These are phyloP conservation scores for Clonostachys rhizophaga DNA, from an alignment of 2,329 filamentous ascomycete species.

Conservation along the genomic window DNA sequence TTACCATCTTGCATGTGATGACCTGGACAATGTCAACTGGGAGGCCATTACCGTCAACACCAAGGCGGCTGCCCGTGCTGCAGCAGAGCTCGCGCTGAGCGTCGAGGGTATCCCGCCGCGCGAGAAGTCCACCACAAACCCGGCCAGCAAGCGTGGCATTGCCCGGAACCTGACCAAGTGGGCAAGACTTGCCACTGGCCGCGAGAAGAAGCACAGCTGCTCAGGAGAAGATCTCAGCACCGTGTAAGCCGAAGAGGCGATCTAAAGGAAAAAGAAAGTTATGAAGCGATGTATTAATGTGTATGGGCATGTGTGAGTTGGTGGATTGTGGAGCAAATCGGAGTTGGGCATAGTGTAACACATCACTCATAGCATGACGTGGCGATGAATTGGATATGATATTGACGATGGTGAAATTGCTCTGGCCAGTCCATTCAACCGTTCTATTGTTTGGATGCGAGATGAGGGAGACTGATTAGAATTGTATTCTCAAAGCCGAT, in stretches of 20 bases:
- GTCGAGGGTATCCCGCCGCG: constrained; percentile 15
- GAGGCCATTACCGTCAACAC: constrained; percentile 22
- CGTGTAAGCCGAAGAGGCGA: background rate
- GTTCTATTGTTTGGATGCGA: too few species aligned
- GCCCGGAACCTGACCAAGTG: constrained; percentile 6
- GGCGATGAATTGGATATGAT: too few species aligned
- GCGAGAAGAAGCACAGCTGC: constrained; percentile 4
- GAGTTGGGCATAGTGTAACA: too few species aligned
- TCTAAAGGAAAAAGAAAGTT: background rate
- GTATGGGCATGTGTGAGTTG: background rate
- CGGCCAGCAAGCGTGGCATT: constrained; percentile 6
- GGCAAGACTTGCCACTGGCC: constrained; percentile 1
- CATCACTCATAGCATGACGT: too few species aligned
- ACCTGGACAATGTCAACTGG: constrained; percentile 23
- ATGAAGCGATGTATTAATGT: background rate
- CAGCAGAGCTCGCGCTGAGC: constrained; percentile 26
- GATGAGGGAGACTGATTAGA: too few species aligned
- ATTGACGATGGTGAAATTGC: too few species aligned
- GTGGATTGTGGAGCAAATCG: too few species aligned
- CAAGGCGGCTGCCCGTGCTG: constrained; percentile 37
- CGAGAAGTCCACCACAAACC: constrained; percentile 11
- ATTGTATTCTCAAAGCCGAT: too few species aligned
- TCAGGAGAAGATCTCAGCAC: constrained; percentile 1
- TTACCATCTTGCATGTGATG: constrained; percentile 27
- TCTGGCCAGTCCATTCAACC: too few species aligned